A percentile compares a stretch with the other conserved stretches of the same genome.
These are phyloP conservation scores for Echium plantagineum DNA, from an alignment of 257 asterid genomes.

Conservation along the genomic window DNA sequence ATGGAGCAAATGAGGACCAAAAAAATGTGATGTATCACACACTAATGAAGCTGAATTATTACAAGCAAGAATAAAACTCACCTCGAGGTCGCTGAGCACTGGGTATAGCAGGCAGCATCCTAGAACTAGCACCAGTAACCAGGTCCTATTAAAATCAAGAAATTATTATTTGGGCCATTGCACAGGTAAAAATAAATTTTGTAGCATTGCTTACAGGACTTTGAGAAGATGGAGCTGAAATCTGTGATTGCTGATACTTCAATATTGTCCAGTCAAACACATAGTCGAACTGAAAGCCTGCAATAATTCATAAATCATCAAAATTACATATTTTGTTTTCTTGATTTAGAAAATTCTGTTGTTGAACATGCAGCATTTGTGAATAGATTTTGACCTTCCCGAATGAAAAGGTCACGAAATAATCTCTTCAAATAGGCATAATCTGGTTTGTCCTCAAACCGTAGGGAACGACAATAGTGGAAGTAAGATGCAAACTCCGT, in stretches of 20 bases:
- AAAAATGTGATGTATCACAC: not conserved
- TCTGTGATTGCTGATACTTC: slow-evolving; percentile 92
- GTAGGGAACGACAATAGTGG: slow-evolving; percentile 93
- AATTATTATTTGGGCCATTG: slow-evolving; percentile 5
- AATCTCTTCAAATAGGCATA: slow-evolving; percentile 93
- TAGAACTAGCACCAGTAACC: slow-evolving; percentile 74
- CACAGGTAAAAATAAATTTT: not conserved
- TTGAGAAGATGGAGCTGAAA: slow-evolving; percentile 75
- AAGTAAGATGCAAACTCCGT: slow-evolving; percentile 94
- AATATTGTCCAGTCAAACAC: slow-evolving; percentile 97
- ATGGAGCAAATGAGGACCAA: not conserved
- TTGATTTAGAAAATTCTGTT: slow-evolving; percentile 6
- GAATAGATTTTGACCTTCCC: slow-evolving; percentile 48
- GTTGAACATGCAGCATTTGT: not conserved
- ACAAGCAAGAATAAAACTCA: slow-evolving; percentile 14
- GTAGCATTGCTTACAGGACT: slow-evolving; percentile 41
- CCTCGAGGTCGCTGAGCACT: slow-evolving; percentile 58
- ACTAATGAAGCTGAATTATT: not conserved
- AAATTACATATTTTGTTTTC: slow-evolving; percentile 1
- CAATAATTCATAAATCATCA: slow-evolving; percentile 8
- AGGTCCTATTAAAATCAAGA: slow-evolving; percentile 42
- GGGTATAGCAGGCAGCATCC: slow-evolving; percentile 78
- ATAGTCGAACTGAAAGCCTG: slow-evolving; percentile 94
- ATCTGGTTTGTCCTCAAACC: slow-evolving; percentile 92
- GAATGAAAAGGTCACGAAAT: slow-evolving; percentile 96